Conservation (phyloP, 352 stramenopile genomes). For the Phytopythium oedochilum region DNA sequence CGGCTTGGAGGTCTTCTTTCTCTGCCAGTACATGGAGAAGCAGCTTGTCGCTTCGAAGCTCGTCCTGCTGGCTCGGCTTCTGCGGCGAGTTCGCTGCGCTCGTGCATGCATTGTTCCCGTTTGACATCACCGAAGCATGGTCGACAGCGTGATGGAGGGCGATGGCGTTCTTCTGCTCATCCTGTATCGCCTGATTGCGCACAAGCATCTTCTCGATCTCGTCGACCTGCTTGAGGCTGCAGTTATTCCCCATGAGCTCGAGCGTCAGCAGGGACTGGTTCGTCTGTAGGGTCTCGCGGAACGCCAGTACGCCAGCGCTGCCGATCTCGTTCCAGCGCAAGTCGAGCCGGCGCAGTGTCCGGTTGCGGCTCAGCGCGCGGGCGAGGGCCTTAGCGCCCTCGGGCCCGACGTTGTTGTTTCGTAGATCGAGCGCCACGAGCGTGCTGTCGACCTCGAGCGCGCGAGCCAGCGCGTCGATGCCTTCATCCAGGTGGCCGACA, state of each 20-base stretch:
- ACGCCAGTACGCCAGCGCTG: conserved; percentile 61
- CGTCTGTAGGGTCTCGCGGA: conserved; percentile 64
- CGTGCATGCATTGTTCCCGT: background rate
- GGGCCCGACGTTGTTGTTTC: conserved; percentile 80
- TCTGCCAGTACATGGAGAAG: conserved; percentile 63
- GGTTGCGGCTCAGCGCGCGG: conserved; percentile 47
- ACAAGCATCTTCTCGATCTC: conserved; percentile 54
- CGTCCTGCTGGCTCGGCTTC: conserved; percentile 1
- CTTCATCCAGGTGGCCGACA: conserved; percentile 68
- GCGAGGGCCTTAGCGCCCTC: conserved; percentile 69
- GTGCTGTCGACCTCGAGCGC: conserved; percentile 62
- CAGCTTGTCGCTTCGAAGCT: conserved; percentile 33
- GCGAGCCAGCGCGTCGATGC: conserved; percentile 51
- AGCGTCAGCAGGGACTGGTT: conserved; percentile 60
- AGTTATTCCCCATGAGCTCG: conserved; percentile 76
- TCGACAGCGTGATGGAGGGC: background rate
- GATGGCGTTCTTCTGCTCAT: conserved; percentile 1
- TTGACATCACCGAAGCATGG: background rate
- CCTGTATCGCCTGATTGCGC: conserved; percentile 53
- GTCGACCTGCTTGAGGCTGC: conserved; percentile 59
- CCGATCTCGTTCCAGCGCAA: conserved; percentile 82
- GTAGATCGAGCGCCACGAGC: conserved; percentile 65
- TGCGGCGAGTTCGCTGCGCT: background rate
- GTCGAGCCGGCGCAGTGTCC: conserved; percentile 65
- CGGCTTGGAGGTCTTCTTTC: conserved; percentile 53